phyloP scores from a whole-genome alignment of 345 rosid genomes.

The Populus euphratica region DNA sequence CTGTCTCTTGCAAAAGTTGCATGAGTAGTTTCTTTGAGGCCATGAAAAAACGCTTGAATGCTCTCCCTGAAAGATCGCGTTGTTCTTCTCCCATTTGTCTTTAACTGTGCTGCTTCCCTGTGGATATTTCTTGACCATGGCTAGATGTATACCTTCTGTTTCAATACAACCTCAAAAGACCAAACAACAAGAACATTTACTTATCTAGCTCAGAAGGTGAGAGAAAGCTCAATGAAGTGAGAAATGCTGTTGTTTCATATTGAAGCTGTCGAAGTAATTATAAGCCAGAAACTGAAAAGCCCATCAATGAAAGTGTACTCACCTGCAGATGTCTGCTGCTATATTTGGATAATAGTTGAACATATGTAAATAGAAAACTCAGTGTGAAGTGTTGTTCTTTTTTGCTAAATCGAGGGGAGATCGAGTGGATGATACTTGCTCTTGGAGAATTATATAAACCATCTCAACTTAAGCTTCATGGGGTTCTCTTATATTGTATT shows the following conservation, averaged over 20 bases:
- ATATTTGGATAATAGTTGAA: constrained; percentile 26
- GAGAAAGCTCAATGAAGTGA: neutral
- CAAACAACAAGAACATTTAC: neutral
- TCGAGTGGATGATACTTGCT: neutral
- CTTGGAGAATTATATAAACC: too few species aligned
- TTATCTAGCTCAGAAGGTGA: neutral
- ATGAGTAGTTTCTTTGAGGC: constrained; percentile 54
- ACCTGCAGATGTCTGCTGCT: constrained; percentile 26
- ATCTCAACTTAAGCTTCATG: too few species aligned
- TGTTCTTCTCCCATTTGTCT: constrained; percentile 4
- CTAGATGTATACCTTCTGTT: neutral
- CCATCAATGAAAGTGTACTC: neutral
- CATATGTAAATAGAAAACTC: constrained; percentile 17
- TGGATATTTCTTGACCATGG: neutral
- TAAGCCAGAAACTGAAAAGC: constrained; percentile 16
- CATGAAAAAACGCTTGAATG: constrained; percentile 28
- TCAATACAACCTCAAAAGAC: neutral
- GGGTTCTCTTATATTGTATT: too few species aligned
- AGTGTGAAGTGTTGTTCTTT: constrained; percentile 19
- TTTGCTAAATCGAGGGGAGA: constrained; percentile 23
- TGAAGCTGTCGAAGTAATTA: constrained; percentile 5
- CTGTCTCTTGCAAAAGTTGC: constrained; percentile 54
- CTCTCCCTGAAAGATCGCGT: constrained; percentile 5
- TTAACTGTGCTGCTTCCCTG: neutral
- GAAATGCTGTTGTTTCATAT: constrained; percentile 7